These are phyloP conservation scores for Pythium rishiriense DNA, from an alignment of 352 stramenopile genomes.

Conservation along the genomic window DNA sequence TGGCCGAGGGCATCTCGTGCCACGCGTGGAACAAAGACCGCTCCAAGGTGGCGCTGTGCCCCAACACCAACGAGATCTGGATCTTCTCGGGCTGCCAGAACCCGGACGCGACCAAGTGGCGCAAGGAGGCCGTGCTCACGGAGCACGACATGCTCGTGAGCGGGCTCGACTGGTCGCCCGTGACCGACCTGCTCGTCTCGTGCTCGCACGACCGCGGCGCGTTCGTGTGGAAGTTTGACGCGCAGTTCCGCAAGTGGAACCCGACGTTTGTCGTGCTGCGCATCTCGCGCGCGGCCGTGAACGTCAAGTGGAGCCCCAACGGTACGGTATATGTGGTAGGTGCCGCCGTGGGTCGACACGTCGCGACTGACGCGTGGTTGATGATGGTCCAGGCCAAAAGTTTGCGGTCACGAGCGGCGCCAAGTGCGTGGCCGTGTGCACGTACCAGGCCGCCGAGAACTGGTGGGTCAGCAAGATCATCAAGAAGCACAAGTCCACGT, in stretches of 20 bases:
- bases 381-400: slow-evolving; percentile 68
- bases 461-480: slow-evolving; percentile 97
- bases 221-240: slow-evolving; percentile 94
- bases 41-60: slow-evolving; percentile 89
- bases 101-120: slow-evolving; percentile 77
- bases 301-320: slow-evolving; percentile 94
- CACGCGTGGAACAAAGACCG: slow-evolving; percentile 92
- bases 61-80: slow-evolving; percentile 93
- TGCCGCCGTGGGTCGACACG: not conserved
- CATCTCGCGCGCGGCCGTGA: slow-evolving; percentile 90
- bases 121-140: slow-evolving; percentile 82
- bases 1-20: slow-evolving; percentile 87
- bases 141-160: slow-evolving; percentile 94
- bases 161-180: slow-evolving; percentile 91
- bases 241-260: slow-evolving; percentile 88
- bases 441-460: slow-evolving; percentile 91
- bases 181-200: slow-evolving; percentile 93
- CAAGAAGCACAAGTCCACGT: slow-evolving; percentile 96
- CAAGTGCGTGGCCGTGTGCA: slow-evolving; percentile 94
- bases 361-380: not conserved
- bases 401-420: slow-evolving; percentile 92
- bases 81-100: slow-evolving; percentile 88
- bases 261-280: slow-evolving; percentile 91
- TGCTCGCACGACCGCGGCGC: slow-evolving; percentile 94
- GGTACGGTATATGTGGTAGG: slow-evolving; percentile 37